Base-by-base conservation (phyloP, 148 eudicot genomes). In the Rhododendron griersonianum region DNA sequence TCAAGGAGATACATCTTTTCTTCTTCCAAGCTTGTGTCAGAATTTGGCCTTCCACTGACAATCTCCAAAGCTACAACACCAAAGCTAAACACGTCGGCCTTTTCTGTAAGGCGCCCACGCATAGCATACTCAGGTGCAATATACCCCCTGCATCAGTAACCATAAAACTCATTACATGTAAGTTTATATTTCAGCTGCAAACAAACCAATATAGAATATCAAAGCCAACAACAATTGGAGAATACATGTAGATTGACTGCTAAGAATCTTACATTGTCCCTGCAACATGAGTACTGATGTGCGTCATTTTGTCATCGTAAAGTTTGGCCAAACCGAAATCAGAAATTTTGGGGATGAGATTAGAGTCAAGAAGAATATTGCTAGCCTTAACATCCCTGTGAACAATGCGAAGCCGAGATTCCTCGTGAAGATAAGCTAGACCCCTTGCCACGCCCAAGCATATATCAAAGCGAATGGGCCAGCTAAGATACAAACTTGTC, bases 251-350 rank as follows among this genome's bases (percentile, higher is more conserved):
- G 28, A 33, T 83, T 25, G 59, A 53, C 16, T 85, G 18, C 11
- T 39, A 16, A 63, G 21, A 15, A 61, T 71, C 94, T 91, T 90
- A 96, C 99, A 94, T 89, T 85, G 99, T 96, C 80, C 99, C 99
- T 25, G 98, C 99, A 87, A 96, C 99, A 77, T 92, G 93, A 78
- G 99, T 96, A 89, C 96, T 96, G 50, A 96, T 92, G 88, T 96
- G 98, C 19, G 98, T 95, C 87, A 90, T 91, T 84, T 93, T 96
- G 85, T 96, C 98, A 89, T 95, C 98, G 85, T 95, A 96, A 53
- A 96, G 89, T 90, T 93, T 96, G 83, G 99, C 99, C 90, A 96
- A 91, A 84, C 98, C 99, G 85, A 96, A 96, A 89, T 96, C 99
- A 35, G 99, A 95, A 78, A 96, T 95, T 90, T 94, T 95, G 35